phyloP scores from a whole-genome alignment of 1,284 basidiomycete species.

The Ceratobasidium theobromae region DNA sequence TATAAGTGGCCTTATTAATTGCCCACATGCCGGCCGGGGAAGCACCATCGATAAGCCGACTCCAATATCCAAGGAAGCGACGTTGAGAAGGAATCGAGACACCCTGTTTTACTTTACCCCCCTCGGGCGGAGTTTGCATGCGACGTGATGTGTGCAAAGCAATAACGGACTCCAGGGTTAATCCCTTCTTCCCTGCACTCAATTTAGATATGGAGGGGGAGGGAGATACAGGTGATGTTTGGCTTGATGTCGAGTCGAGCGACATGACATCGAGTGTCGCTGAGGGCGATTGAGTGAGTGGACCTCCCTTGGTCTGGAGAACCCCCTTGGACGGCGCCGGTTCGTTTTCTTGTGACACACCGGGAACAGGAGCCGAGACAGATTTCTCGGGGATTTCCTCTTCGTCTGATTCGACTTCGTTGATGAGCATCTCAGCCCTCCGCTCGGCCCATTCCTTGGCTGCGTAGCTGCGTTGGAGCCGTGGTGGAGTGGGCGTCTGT shows the following conservation, averaged over 20 bases:
- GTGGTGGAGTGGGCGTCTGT: constrained; percentile 51
- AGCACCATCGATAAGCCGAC: constrained; percentile 58
- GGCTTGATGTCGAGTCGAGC: neutral
- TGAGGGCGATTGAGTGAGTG: constrained; percentile 3
- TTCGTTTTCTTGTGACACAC: neutral
- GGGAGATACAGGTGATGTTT: neutral
- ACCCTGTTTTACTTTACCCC: constrained; percentile 58
- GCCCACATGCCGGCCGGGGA: constrained; percentile 46
- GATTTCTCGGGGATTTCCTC: constrained; percentile 3
- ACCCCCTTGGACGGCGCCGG: neutral
- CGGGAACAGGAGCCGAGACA: constrained; percentile 1
- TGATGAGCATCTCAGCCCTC: constrained; percentile 55
- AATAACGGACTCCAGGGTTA: constrained; percentile 55
- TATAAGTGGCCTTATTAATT: constrained; percentile 30
- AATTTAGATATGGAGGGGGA: neutral
- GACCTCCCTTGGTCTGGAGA: constrained; percentile 12
- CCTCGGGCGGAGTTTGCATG: constrained; percentile 57
- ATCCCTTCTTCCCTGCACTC: neutral
- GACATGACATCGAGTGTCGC: constrained; percentile 5
- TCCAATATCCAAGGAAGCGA: constrained; percentile 73
- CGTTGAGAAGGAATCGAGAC: constrained; percentile 76
- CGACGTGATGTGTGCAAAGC: constrained; percentile 66
- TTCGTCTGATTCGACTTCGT: constrained; percentile 38
- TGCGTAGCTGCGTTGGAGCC: constrained; percentile 52
- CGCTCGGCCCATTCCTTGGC: constrained; percentile 52